Base-by-base conservation (phyloP, 441 rosid species). In the Lepidium campestre region DNA sequence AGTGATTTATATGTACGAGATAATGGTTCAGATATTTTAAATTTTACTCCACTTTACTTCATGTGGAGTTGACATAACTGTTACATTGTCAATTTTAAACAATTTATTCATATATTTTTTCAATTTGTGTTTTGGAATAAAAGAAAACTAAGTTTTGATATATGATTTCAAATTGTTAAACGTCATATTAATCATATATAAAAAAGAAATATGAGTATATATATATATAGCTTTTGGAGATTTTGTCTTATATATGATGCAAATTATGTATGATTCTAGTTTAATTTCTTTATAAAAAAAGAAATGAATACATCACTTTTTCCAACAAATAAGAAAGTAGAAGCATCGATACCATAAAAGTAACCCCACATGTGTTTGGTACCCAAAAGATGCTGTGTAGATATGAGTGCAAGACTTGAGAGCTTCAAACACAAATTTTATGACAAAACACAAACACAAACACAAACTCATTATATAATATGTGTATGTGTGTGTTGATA, bases 361-460 rank as follows among this genome's bases (percentile, higher is more conserved):
- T 20, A 64, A 2, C 60, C 65, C 59, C 55, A 72, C 71, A 65
- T 65, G 76, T 40, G 56, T 57, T 72, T 72, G 76, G 71, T 72
- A 65, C 7, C 71, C 76, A 57, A 72, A 65, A 72, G 76, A 72
- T 72, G 71, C 47, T 72, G 66, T 66, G 55, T 72, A 72, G 62
- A 65, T 65, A 57, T 65, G 71, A 65, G 76, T 65, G 67, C 55
- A 13, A 72, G 60, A 65, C 61, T 65, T n/a, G n/a, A n/a, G 41
- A 65, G 55, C 55, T 65, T 65, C 61, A 61, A 20, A 52, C 31
- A 50, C 42, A 34, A 40, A 27, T 13, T 48, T 48, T 18, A 19
- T 39, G 49, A 29, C 4, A 15, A 45, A 25, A 20, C 36, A 41
- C 2, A 50, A 6, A 65, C 61, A 67, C 45, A 68, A 25, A 57